Base-by-base conservation (phyloP, 179 eudicot genomes). In the Heliamphora pulchella region DNA sequence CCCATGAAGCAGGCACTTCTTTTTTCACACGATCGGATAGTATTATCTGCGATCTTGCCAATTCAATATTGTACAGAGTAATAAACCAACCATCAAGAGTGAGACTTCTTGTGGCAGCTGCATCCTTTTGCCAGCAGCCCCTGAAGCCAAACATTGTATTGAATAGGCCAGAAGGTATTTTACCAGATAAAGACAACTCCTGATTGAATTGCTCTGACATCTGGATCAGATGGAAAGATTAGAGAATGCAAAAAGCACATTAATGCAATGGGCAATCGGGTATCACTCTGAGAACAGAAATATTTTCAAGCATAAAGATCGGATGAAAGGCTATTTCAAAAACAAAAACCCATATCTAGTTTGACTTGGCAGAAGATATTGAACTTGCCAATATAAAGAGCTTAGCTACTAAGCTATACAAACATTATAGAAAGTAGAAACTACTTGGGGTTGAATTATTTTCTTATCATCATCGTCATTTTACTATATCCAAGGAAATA, bases 61-160 rank as follows among this genome's bases (percentile, higher is more conserved):
- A 88, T 88, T 88, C 98, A 70, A 96, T 87, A 59, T 89, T 92
- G 86, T 96, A 96, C 11, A 96, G 83, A 50, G 91, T 84, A 82
- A 96, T 89, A 80, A 89, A 89, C 91, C 98, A 96, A 77, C 99
- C 99, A 86, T 96, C 98, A 85, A 92, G 89, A 63, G 96, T 97
- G 41, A 96, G 93, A 71, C 81, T 81, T 85, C 89, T 96, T 3
- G 99, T 92, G 73, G 84, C 51, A 39, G 91, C 88, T 80, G 97
- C 96, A 83, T 96, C 99, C 77, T 88, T 89, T 84, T 90, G 97
- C 99, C 99, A 96, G 87, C 93, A 84, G n/a, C 92, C 91, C 65
- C 86, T 90, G 88, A 82, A 87, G 83, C 72, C 80, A 69, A 96
- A 96, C 99, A 94, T 92, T 3, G 80, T 14, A 70, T 96, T 94